Evolutionary conservation across 2,329 filamentous ascomycete genomes (phyloP), one percentile per base, ranked within the genome.

Genomic region (Cytospora piceicola): DNA sequence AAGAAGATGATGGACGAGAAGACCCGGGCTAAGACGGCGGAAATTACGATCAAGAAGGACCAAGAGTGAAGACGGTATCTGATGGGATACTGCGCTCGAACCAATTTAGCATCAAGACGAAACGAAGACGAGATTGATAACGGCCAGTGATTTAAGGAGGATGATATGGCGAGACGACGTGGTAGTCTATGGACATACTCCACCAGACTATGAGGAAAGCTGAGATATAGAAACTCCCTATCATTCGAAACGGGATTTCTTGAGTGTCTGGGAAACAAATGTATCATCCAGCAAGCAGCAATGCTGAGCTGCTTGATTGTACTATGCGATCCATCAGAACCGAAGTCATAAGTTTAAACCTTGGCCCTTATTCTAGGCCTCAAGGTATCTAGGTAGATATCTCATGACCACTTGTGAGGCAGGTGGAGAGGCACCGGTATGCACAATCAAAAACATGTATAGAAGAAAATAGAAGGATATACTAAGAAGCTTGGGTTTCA

Each of bases 1-100:
- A 52, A 27, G 56, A 66, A 62, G 22, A 66, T 68, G 59, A 66
- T 68, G 66, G 58, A 60, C 22, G 59, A 63, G 53, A 61, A 36
- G 6, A 34, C 24, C 42, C 51, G 56, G 42, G 27, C 54, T 5
- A 68, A 68, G 34, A 60, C 52, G 51, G 55, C 66, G n/a, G 39
- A 60, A n/a, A 51, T 27, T 15, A 63, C 63, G 22, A 63, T 66
- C 36, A 46, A 66, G 14, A 68, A 66, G 46, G 61, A 64, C 15
- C 24, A 39, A 39, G 56, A 64, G 30, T 46, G 61, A 67, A 29
- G 20, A 53, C 27, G 46, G 29, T 34, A 56, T 24, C 12, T 2
- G 15, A 52, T 3, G 24, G 22, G 56, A 22, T 24, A 7, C n/a
- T 22, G 30, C 15, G 36, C n/a, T 32, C 12, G 30, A 63, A 17